Percentiles rank a stretch among this genome's conserved stretches.
Conservation (phyloP, 352 stramenopile species). For the Pythium folliculosum region DNA sequence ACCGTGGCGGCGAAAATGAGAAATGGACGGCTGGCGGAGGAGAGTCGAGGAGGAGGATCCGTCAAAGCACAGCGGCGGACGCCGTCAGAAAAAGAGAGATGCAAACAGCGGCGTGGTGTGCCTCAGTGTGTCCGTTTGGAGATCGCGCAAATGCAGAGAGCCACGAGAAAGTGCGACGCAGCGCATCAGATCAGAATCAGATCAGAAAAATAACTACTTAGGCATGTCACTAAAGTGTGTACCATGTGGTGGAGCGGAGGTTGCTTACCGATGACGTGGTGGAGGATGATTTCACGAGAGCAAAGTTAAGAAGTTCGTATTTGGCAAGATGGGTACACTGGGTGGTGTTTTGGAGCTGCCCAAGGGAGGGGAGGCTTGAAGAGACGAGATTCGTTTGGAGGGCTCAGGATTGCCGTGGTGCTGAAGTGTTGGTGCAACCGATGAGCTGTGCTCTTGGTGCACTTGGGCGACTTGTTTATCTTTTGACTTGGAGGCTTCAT, state of each 20-base stretch:
- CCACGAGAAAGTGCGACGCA: constrained; percentile 29
- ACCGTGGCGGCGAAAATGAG: not conserved
- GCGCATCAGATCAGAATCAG: constrained; percentile 12
- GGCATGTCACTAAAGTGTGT: not conserved
- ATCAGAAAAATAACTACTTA: not conserved
- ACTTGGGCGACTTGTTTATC: too few relatives aligned
- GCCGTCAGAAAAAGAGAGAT: not conserved
- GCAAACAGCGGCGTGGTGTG: not conserved
- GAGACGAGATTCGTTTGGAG: too few relatives aligned
- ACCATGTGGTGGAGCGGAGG: too few relatives aligned
- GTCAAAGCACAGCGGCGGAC: not conserved
- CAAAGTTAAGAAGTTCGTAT: constrained; percentile 1
- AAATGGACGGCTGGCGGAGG: constrained; percentile 7
- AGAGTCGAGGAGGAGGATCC: not conserved
- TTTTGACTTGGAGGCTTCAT: not conserved
- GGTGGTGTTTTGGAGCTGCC: not conserved
- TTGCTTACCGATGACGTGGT: constrained; percentile 19
- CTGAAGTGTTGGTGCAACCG: too few relatives aligned
- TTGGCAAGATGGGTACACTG: constrained; percentile 28
- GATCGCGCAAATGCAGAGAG: constrained; percentile 16
- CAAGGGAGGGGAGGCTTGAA: too few relatives aligned
- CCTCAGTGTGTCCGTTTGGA: not conserved
- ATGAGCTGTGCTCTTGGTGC: too few relatives aligned
- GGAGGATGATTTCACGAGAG: not conserved
- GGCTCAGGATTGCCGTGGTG: too few relatives aligned